These are phyloP conservation scores for Pleurostoma richardsiae DNA, from an alignment of 2,329 filamentous ascomycete species.

Conservation along the genomic window DNA sequence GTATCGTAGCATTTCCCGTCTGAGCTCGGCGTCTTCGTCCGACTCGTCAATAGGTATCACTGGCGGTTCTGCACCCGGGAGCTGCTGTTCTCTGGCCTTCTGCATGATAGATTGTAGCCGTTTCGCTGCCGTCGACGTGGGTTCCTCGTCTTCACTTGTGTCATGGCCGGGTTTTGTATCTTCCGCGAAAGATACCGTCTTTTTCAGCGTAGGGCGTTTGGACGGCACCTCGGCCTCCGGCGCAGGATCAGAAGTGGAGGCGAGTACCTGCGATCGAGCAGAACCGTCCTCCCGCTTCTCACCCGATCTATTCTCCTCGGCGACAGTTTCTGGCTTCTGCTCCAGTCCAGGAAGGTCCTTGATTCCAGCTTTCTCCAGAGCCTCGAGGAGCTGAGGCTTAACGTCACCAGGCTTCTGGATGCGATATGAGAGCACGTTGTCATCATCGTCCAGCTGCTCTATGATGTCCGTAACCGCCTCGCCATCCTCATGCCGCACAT, in stretches of 20 bases:
- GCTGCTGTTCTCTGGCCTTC: slow-evolving; percentile 49
- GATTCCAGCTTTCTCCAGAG: slow-evolving; percentile 72
- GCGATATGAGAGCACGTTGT: slow-evolving; percentile 69
- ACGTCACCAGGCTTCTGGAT: slow-evolving; percentile 63
- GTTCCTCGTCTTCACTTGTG: slow-evolving; percentile 17
- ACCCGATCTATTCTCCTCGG: neutral
- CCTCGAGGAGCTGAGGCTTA: slow-evolving; percentile 64
- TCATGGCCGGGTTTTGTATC: slow-evolving; percentile 48
- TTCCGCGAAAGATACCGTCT: slow-evolving; percentile 59
- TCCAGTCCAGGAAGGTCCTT: slow-evolving; percentile 20
- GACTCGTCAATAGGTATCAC: slow-evolving; percentile 71
- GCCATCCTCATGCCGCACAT: slow-evolving; percentile 60
- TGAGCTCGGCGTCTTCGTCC: slow-evolving; percentile 71
- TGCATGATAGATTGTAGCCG: slow-evolving; percentile 53
- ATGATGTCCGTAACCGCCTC: slow-evolving; percentile 85
- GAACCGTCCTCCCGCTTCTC: too few relatives aligned
- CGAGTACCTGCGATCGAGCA: neutral
- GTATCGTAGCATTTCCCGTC: slow-evolving; percentile 88
- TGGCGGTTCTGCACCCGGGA: slow-evolving; percentile 36
- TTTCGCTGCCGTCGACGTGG: slow-evolving; percentile 33
- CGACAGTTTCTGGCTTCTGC: neutral
- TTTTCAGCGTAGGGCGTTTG: slow-evolving; percentile 30
- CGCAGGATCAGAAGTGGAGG: neutral
- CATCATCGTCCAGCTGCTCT: slow-evolving; percentile 88
- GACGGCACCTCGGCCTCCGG: slow-evolving; percentile 2